Evolutionary conservation across 2,329 filamentous ascomycete species (phyloP).

Genomic region (Zasmidium citrigriseum): DNA sequence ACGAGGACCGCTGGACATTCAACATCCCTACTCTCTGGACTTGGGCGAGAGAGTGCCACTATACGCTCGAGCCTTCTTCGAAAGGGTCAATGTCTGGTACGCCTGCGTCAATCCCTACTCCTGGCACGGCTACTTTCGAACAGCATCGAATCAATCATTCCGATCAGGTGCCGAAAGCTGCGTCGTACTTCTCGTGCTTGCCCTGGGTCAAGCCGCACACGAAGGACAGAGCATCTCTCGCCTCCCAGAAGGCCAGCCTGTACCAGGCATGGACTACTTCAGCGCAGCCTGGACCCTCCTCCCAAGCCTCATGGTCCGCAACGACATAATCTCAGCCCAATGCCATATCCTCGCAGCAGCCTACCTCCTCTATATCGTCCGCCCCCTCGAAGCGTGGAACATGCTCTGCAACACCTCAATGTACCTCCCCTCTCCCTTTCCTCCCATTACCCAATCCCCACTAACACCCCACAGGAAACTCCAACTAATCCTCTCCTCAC

Average conservation of each 20-base stretch:
- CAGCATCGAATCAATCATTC: constrained; percentile 73
- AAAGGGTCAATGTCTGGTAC: constrained; percentile 81
- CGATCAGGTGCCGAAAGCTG: constrained; percentile 79
- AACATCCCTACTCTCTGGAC: constrained; percentile 48
- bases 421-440: neutral
- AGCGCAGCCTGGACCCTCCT: constrained; percentile 77
- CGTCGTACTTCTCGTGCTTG: constrained; percentile 75
- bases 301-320: constrained; percentile 76
- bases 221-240: constrained; percentile 71
- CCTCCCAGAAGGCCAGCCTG: constrained; percentile 67
- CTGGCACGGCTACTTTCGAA: constrained; percentile 75
- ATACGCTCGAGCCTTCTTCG: constrained; percentile 79
- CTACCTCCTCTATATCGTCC: constrained; percentile 79
- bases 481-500: constrained; percentile 74
- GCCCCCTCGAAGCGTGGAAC: constrained; percentile 81
- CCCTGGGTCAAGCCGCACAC: constrained; percentile 74
- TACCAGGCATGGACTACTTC: constrained; percentile 77
- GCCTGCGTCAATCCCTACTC: constrained; percentile 81
- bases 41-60: constrained; percentile 38
- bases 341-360: constrained; percentile 79
- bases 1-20: constrained; percentile 68
- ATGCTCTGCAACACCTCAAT: constrained; percentile 64
- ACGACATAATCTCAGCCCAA: constrained; percentile 75
- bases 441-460: neutral
- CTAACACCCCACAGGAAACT: constrained; percentile 68